phyloP scores from a whole-genome alignment of 2,329 filamentous ascomycete species.

The Magnaporthiopsis rhizophila region DNA sequence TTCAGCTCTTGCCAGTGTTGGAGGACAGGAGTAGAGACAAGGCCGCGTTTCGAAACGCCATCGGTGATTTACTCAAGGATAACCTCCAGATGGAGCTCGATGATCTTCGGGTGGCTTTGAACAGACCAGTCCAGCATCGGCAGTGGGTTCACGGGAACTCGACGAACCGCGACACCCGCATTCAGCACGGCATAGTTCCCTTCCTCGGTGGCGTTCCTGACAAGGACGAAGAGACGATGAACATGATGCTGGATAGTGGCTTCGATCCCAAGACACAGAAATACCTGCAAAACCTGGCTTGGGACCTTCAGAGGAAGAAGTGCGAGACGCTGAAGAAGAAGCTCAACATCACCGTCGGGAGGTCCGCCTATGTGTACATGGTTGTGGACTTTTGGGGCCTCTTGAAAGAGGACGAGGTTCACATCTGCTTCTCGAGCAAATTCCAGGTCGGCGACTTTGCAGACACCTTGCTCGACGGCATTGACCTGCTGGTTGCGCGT shows the following conservation, averaged over 20 bases:
- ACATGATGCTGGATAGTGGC: constrained; percentile 49
- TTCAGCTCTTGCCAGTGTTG: constrained; percentile 62
- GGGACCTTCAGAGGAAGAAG: constrained; percentile 38
- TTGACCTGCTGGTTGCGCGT: constrained; percentile 59
- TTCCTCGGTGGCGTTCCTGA: constrained; percentile 44
- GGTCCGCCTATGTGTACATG: constrained; percentile 57
- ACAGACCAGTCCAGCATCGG: constrained; percentile 39
- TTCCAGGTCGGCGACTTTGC: constrained; percentile 50
- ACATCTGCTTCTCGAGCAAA: constrained; percentile 59
- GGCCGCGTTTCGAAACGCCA: constrained; percentile 32
- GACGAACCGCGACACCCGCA: constrained; percentile 25
- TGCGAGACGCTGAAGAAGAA: constrained; percentile 46
- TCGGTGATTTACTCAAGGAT: constrained; percentile 41
- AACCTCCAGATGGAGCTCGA: constrained; percentile 45
- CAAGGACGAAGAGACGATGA: constrained; percentile 40
- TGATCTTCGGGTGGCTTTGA: constrained; percentile 41
- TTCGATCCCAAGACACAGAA: constrained; percentile 44
- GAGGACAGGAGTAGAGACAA: constrained; percentile 46
- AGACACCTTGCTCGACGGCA: constrained; percentile 44
- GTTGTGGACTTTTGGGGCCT: constrained; percentile 57
- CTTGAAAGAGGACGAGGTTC: constrained; percentile 57
- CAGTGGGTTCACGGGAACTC: constrained; percentile 43
- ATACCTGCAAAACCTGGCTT: constrained; percentile 41
- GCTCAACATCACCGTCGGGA: constrained; percentile 52
- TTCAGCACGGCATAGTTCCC: constrained; percentile 29